Base-by-base conservation (phyloP, 441 rosid genomes). In the Gossypium davidsonii region DNA sequence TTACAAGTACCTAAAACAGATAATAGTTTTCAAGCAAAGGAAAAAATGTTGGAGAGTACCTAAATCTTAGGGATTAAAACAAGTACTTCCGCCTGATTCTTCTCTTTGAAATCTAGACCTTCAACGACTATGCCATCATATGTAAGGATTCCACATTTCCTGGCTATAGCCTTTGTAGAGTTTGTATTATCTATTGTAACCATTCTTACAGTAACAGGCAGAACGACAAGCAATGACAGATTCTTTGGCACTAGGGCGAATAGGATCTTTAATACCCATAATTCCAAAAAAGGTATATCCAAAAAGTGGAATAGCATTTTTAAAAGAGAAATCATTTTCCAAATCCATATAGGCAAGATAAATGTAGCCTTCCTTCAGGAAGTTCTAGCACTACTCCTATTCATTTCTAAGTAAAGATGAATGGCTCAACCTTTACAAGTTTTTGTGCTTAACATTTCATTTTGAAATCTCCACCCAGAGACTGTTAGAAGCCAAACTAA, bases 21-120 rank as follows among this genome's bases (percentile, higher is more conserved):
- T 18, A 28, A 49, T 37, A 37, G 17, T 6, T 56, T 66, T 25
- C 39, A 11, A 14, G 15, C 48, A 10, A 28, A 74, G n/a, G 44
- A 25, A 66, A 56, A 57, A 57, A 79, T 17, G 65, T 11, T 37
- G 10, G 14, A 14, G 56, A 44, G 73, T 11, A 89, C 98, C 90
- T 93, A 96, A 85, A 93, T 87, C 85, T 89, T 83, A 67, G 99
- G 90, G 79, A 91, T 89, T 31, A 94, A 58, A 73, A 85, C 39
- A 53, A 85, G 75, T 81, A 94, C 59, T 77, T 94, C 90, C 67
- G 85, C 87, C 49, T 79, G 80, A 15, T 57, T 85, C 78, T 88
- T 88, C 68, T 89, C 88, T 71, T 90, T 78, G 71, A 89, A 88
- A 34, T 62, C 91, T 37, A 91, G 88, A 79, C 90, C 94, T 86